Evolutionary conservation across 164 flowering plant genomes (phyloP).

Genomic region (Sextonia rubra): DNA sequence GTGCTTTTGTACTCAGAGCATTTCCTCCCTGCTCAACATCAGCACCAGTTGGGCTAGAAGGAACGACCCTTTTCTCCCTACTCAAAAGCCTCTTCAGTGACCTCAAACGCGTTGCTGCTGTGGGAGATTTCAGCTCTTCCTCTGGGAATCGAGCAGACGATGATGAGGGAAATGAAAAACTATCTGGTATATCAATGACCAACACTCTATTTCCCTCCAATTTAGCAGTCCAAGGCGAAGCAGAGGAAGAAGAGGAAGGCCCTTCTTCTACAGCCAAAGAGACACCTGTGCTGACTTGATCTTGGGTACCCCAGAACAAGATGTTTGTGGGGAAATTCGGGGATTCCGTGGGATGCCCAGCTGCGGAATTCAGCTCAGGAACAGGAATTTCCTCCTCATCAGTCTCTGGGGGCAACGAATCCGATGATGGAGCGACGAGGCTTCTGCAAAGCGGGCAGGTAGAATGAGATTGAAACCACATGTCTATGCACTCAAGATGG

Average conservation of each 20-base stretch:
- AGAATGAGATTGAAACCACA: conserved; percentile 68
- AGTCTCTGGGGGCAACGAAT: neutral
- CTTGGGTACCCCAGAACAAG: conserved; percentile 13
- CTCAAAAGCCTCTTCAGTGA: conserved; percentile 20
- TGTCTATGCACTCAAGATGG: conserved; percentile 69
- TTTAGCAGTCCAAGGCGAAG: neutral
- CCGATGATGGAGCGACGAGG: conserved; percentile 16
- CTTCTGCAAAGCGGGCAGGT: conserved; percentile 59
- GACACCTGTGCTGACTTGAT: conserved; percentile 10
- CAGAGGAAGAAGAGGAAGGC: neutral
- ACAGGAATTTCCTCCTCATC: neutral
- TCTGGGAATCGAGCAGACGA: conserved; percentile 24
- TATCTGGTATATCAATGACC: conserved; percentile 11
- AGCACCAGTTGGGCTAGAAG: conserved; percentile 7
- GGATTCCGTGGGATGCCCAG: conserved; percentile 7
- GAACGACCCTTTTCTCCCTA: conserved; percentile 15
- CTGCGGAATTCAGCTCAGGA: neutral
- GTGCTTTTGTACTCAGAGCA: neutral
- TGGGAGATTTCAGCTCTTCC: conserved; percentile 6
- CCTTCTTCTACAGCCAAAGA: conserved; percentile 1
- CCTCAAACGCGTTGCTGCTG: conserved; percentile 1
- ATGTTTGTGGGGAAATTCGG: conserved; percentile 12
- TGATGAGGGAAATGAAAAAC: conserved; percentile 30
- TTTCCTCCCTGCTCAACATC: conserved; percentile 19
- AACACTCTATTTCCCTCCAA: conserved; percentile 1